These are phyloP conservation scores for Lotmaria passim DNA, from an alignment of 208 protist species.

Conservation along the genomic window DNA sequence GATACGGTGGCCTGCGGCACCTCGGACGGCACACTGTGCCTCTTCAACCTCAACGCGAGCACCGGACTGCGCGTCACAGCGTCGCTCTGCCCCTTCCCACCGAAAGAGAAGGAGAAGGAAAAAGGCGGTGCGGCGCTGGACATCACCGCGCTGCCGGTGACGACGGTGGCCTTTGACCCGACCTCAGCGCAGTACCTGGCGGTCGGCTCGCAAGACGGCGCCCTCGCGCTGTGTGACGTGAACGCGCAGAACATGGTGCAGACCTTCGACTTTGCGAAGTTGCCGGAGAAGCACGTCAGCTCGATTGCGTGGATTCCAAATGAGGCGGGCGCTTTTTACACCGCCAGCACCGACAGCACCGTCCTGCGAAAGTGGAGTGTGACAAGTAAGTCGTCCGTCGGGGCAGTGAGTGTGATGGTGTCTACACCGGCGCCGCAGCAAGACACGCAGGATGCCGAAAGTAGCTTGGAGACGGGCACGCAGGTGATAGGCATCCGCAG, in stretches of 20 bases:
- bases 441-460: slow-evolving; percentile 3
- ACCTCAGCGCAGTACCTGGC: slow-evolving; percentile 68
- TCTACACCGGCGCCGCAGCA: slow-evolving; percentile 1
- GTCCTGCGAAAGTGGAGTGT: slow-evolving; percentile 73
- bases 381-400: slow-evolving; percentile 57
- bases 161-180: slow-evolving; percentile 71
- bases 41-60: slow-evolving; percentile 70
- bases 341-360: slow-evolving; percentile 57
- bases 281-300: slow-evolving; percentile 51
- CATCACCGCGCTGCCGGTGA: slow-evolving; percentile 52
- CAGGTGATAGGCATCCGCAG: slow-evolving; percentile 36
- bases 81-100: slow-evolving; percentile 64
- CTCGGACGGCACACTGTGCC: slow-evolving; percentile 62
- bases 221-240: slow-evolving; percentile 66
- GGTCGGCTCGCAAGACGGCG: slow-evolving; percentile 76
- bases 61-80: slow-evolving; percentile 61
- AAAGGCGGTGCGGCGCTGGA: slow-evolving; percentile 11
- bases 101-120: slow-evolving; percentile 40
- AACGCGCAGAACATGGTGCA: slow-evolving; percentile 49
- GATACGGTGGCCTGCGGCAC: slow-evolving; percentile 83
- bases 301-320: slow-evolving; percentile 71
- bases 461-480: neutral
- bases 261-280: slow-evolving; percentile 48
- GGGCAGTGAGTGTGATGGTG: slow-evolving; percentile 42
- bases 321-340: slow-evolving; percentile 74